Evolutionary conservation across 305 asterid genomes (phyloP), one percentile per base, ranked within the genome.

Genomic region (Galium porrigens): DNA sequence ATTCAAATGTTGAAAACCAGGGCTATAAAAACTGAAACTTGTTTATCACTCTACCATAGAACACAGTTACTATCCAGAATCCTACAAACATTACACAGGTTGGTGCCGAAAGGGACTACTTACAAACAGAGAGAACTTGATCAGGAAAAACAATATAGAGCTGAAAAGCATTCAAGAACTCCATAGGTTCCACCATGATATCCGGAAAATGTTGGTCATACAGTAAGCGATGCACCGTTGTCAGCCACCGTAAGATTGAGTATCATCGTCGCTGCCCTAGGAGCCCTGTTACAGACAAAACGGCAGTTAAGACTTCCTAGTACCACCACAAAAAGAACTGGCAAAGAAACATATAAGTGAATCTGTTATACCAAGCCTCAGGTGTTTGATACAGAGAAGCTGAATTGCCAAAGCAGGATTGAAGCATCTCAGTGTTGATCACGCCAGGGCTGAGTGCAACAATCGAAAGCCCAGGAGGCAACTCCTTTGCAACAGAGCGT

Each of bases 361-460:
- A 64, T 46, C 41, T 5, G 3, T 63, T 10, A 52, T 76, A 90
- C 97, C 97, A 90, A 67, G 94, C 82, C 64, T 90, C 95, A 5
- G 97, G 95, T 11, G 94, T 76, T 12, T 86, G 91, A 74, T 90
- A 90, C 57, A 74, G 76, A 68, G 89, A 73, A 67, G 96, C 94
- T 64, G 96, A 82, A 80, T 69, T 72, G 69, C 95, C 95, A 68
- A 90, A 90, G 82, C 97, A 90, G 15, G 91, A 84, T 55, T 84
- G 94, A 63, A 90, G 96, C 97, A 90, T 84, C 66, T 88, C 95
- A 18, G 97, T 90, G 77, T 88, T 86, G 51, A 90, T 74, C 42
- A 90, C 96, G 33, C 97, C 96, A 27, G 97, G 97, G 77, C 79
- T 88, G 66, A 88, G 91, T 0, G 97, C 94, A 67, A 90, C 89